Percentiles rank a stretch among this genome's conserved stretches.
phyloP scores from a whole-genome alignment of 495 filamentous ascomycete species.

The Aspergillus cavernicola region DNA sequence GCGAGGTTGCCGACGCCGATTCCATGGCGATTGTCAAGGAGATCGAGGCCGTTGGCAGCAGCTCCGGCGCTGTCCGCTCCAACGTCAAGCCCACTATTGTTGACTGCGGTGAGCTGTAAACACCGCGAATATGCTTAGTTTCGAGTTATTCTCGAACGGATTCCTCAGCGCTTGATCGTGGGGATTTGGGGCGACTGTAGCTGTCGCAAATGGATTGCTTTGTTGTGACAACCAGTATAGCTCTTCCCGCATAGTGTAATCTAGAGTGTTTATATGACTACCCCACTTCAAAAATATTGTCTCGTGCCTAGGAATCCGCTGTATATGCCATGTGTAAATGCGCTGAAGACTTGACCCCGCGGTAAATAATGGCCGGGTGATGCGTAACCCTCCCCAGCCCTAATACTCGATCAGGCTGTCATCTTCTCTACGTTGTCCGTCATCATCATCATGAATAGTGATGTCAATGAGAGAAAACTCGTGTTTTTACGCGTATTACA shows the following conservation, averaged over 20 bases:
- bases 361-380: too few relatives aligned
- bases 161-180: slow-evolving; percentile 2
- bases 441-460: too few relatives aligned
- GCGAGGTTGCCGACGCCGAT: slow-evolving; percentile 71
- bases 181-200: background rate
- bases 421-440: too few relatives aligned
- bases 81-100: slow-evolving; percentile 65
- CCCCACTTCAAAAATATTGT: background rate
- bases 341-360: too few relatives aligned
- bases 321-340: too few relatives aligned
- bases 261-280: slow-evolving; percentile 23
- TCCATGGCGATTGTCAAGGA: slow-evolving; percentile 64
- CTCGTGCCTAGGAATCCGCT: too few relatives aligned
- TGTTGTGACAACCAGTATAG: background rate
- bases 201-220: background rate
- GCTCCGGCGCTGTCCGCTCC: slow-evolving; percentile 59
- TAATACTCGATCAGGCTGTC: too few relatives aligned
- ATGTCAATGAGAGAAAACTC: too few relatives aligned
- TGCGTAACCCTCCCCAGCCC: too few relatives aligned
- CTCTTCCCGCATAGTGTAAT: slow-evolving; percentile 23
- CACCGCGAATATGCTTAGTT: slow-evolving; percentile 3
- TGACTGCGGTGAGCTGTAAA: slow-evolving; percentile 54
- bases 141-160: background rate
- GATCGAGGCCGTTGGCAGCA: slow-evolving; percentile 67
- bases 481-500: too few relatives aligned